Evolutionary conservation across 2,329 filamentous ascomycete species (phyloP).

Genomic region (Aspergillus tanneri): DNA sequence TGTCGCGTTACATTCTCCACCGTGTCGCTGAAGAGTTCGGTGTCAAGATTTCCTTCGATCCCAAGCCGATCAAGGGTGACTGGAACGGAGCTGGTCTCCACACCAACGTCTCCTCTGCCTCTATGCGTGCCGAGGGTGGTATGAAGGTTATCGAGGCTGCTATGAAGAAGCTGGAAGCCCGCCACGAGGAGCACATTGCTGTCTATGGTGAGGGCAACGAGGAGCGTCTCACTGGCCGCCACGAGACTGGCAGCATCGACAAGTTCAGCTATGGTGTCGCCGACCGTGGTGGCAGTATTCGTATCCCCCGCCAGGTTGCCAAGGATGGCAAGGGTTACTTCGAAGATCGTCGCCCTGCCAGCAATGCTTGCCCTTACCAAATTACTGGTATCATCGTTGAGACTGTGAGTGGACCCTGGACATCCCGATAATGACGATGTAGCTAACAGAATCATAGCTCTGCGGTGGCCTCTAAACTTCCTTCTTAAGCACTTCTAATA

Average conservation of each 20-base stretch:
- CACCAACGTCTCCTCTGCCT: conserved; percentile 87
- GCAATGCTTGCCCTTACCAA: conserved; percentile 85
- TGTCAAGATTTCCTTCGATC: conserved; percentile 89
- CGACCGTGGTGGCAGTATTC: conserved; percentile 91
- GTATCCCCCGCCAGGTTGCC: conserved; percentile 81
- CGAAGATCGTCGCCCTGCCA: conserved; percentile 78
- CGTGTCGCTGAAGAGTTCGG: conserved; percentile 95
- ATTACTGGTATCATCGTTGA: conserved; percentile 79
- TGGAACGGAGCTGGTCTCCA: conserved; percentile 97
- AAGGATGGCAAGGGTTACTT: conserved; percentile 94
- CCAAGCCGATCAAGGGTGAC: conserved; percentile 92
- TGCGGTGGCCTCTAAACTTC: conserved; percentile 44
- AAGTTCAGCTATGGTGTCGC: conserved; percentile 92
- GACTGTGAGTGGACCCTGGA: conserved; percentile 48
- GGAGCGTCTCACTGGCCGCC: conserved; percentile 82
- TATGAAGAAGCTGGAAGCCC: conserved; percentile 77
- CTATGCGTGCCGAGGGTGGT: conserved; percentile 86
- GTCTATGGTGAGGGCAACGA: conserved; percentile 97
- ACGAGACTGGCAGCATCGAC: conserved; percentile 94
- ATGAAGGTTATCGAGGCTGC: conserved; percentile 91
- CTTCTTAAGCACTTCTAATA: conserved; percentile 41
- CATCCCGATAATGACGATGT: background rate
- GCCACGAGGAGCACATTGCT: conserved; percentile 80
- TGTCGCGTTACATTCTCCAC: conserved; percentile 83
- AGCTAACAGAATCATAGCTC: conserved; percentile 27